These are phyloP conservation scores for Oryza glumipatula DNA, from an alignment of 176 grass and related monocot species.

Conservation along the genomic window DNA sequence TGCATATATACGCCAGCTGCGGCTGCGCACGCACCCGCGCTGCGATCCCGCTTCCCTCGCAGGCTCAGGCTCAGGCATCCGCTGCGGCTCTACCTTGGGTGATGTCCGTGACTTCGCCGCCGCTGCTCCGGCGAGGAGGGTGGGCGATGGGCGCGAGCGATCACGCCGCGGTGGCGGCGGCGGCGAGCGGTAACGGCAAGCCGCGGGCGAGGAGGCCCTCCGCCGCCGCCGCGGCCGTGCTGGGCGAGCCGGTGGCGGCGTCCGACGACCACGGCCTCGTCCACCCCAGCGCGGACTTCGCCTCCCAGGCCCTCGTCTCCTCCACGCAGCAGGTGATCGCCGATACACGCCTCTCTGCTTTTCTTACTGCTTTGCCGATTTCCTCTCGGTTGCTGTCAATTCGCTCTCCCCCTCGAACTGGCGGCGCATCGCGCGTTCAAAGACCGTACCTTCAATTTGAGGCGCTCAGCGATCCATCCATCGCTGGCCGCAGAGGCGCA, in stretches of 20 bases:
- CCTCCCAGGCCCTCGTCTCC: conserved; percentile 71
- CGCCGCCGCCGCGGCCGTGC: conserved; percentile 53
- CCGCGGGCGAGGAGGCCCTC: conserved; percentile 78
- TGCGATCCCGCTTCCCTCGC: not conserved
- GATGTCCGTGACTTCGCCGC: not conserved
- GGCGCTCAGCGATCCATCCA: not conserved
- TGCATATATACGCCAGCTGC: conserved; percentile 53
- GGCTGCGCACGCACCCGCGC: conserved; percentile 1
- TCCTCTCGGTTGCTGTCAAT: not conserved
- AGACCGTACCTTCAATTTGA: not conserved
- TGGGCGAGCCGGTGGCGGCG: conserved; percentile 74
- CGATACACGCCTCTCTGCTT: not conserved
- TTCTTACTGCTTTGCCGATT: not conserved
- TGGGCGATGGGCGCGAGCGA: conserved; percentile 46
- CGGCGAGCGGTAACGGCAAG: conserved; percentile 3
- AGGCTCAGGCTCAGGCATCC: not conserved
- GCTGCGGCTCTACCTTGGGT: not conserved
- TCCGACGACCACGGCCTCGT: conserved; percentile 84
- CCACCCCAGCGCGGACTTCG: conserved; percentile 73
- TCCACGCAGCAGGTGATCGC: conserved; percentile 65
- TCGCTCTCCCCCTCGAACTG: not conserved
- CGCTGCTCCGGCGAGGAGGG: not conserved
- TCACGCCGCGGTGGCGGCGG: not conserved
- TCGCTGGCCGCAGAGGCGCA: not conserved
- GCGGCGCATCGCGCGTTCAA: not conserved